phyloP scores from a whole-genome alignment of 345 rosid genomes.

The Laguncularia racemosa region DNA sequence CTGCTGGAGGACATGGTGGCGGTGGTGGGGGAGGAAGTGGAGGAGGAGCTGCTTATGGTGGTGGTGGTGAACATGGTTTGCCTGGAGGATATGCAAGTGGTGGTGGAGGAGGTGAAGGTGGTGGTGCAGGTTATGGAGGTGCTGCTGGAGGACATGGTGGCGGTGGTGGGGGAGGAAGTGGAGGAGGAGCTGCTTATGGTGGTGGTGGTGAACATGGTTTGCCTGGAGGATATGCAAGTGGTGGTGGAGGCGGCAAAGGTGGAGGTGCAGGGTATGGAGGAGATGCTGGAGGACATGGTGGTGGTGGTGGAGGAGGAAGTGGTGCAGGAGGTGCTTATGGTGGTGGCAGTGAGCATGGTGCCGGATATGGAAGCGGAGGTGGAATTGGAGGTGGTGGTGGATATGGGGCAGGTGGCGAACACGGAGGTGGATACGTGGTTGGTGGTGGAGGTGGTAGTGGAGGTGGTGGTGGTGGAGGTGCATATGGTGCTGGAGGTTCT shows the following conservation, averaged over 20 bases:
- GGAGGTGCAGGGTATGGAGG: slow-evolving; percentile 12
- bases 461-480: slow-evolving; percentile 20
- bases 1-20: slow-evolving; percentile 16
- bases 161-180: slow-evolving; percentile 16
- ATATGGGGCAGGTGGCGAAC: slow-evolving; percentile 18
- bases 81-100: slow-evolving; percentile 23
- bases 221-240: not conserved
- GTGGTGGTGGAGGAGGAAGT: slow-evolving; percentile 6
- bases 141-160: slow-evolving; percentile 23
- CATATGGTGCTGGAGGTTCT: slow-evolving; percentile 22
- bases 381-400: slow-evolving; percentile 24
- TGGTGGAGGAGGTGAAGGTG: slow-evolving; percentile 17
- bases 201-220: slow-evolving; percentile 16
- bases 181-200: slow-evolving; percentile 17
- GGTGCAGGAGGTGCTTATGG: not conserved
- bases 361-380: slow-evolving; percentile 12
- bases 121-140: slow-evolving; percentile 17
- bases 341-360: slow-evolving; percentile 10
- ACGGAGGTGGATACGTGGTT: slow-evolving; percentile 14
- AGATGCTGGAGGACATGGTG: slow-evolving; percentile 4
- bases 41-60: slow-evolving; percentile 15
- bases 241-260: slow-evolving; percentile 11
- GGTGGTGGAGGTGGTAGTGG: slow-evolving; percentile 22
- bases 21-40: slow-evolving; percentile 22
- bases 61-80: slow-evolving; percentile 18